Conservation (phyloP, 495 filamentous ascomycete genomes). For the Paragyromitra xinjiangensis region DNA sequence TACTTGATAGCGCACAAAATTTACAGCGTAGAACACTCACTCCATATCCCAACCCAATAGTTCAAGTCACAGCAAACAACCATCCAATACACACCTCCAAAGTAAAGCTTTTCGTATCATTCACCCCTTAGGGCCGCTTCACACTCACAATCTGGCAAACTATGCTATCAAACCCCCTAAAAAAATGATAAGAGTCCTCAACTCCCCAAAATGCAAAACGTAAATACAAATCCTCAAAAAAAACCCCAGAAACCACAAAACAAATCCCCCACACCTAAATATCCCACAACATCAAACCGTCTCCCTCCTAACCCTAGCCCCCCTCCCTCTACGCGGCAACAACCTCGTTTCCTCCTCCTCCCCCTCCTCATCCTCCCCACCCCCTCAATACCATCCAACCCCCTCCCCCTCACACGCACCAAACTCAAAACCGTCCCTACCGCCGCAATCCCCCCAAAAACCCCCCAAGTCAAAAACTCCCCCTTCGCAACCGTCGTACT, state of each 20-base stretch:
- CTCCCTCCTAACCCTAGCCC: not conserved
- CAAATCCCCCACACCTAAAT: not conserved
- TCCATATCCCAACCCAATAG: too few relatives aligned
- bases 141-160: too few relatives aligned
- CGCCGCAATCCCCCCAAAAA: slow-evolving; percentile 81
- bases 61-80: too few relatives aligned
- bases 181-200: not conserved
- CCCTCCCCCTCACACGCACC: slow-evolving; percentile 69
- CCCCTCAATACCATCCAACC: slow-evolving; percentile 66
- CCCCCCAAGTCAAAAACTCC: slow-evolving; percentile 82
- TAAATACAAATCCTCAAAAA: not conserved
- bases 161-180: not conserved
- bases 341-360: slow-evolving; percentile 13
- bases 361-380: slow-evolving; percentile 63
- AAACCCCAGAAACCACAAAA: not conserved
- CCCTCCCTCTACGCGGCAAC: not conserved
- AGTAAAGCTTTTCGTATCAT: too few relatives aligned
- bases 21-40: too few relatives aligned
- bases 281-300: not conserved
- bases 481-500: slow-evolving; percentile 74
- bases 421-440: slow-evolving; percentile 79
- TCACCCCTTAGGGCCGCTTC: too few relatives aligned
- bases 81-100: too few relatives aligned
- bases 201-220: slow-evolving; percentile 2
- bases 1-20: too few relatives aligned